A percentile compares a stretch with the other conserved stretches of the same genome.
These are phyloP conservation scores for Spinacia oleracea DNA, from an alignment of 179 eudicot species.

Conservation along the genomic window DNA sequence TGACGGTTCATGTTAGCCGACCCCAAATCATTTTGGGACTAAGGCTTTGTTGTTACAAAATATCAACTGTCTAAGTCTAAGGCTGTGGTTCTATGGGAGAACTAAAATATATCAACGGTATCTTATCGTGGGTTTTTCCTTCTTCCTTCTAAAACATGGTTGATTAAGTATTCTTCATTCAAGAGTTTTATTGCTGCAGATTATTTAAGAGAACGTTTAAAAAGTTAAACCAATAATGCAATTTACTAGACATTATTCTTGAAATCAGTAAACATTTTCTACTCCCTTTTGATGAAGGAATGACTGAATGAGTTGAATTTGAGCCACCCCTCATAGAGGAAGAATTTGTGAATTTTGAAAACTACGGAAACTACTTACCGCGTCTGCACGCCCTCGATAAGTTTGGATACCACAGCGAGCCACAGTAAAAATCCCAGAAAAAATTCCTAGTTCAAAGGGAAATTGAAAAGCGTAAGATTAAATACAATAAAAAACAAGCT, in stretches of 20 bases:
- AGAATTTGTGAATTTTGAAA: not conserved
- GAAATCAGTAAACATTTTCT: not conserved
- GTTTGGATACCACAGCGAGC: constrained; percentile 71
- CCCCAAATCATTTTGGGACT: too few relatives aligned
- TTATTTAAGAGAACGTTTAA: not conserved
- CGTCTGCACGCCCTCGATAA: constrained; percentile 61
- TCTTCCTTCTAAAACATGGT: not conserved
- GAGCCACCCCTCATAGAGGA: not conserved
- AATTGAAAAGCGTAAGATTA: constrained; percentile 12
- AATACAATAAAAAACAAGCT: not conserved
- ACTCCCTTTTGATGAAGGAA: not conserved
- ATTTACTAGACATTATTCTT: not conserved
- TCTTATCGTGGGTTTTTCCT: constrained; percentile 4
- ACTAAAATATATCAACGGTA: not conserved
- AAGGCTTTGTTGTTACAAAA: too few relatives aligned
- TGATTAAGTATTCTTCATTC: not conserved
- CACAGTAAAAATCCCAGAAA: constrained; percentile 70
- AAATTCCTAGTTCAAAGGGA: constrained; percentile 46
- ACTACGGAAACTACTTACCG: constrained; percentile 53
- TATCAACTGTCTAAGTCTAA: too few relatives aligned
- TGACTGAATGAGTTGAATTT: not conserved
- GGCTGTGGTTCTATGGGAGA: not conserved
- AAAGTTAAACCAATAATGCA: not conserved
- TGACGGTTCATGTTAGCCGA: too few relatives aligned
- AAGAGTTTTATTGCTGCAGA: constrained; percentile 6